Conservation (phyloP, 345 rosid species). For the Rubroshorea leprosula region DNA sequence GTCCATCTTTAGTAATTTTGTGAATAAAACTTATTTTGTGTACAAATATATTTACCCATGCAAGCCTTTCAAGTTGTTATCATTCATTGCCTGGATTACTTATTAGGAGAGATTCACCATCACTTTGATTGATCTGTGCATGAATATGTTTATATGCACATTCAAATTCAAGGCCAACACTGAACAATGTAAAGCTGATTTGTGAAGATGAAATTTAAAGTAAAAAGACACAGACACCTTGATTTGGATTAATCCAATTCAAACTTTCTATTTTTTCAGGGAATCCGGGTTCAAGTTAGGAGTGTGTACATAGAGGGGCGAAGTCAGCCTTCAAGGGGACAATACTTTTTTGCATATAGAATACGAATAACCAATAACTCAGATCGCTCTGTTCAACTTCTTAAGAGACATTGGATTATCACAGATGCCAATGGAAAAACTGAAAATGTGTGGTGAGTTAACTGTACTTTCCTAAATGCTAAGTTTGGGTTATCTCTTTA, state of each 20-base stretch:
- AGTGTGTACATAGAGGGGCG: slow-evolving; percentile 63
- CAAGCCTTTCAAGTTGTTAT: background rate
- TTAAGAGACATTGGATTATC: slow-evolving; percentile 69
- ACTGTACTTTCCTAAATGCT: background rate
- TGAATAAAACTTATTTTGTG: no score
- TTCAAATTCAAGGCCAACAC: background rate
- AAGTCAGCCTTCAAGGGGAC: slow-evolving; percentile 61
- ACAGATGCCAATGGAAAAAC: slow-evolving; percentile 61
- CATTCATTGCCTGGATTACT: background rate
- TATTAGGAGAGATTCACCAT: no score
- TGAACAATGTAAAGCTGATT: background rate
- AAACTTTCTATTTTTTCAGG: slow-evolving; percentile 33
- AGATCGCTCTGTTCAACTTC: slow-evolving; percentile 70
- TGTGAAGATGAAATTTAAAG: background rate
- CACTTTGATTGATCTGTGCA: no score
- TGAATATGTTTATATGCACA: background rate
- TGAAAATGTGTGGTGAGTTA: slow-evolving; percentile 63
- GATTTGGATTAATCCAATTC: background rate
- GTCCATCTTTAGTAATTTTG: no score
- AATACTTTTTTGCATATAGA: slow-evolving; percentile 66
- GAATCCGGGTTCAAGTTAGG: slow-evolving; percentile 64
- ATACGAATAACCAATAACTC: slow-evolving; percentile 64
- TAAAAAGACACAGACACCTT: background rate
- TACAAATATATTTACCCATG: background rate
- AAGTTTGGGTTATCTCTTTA: background rate